Evolutionary conservation across 129 eudicot genomes (phyloP).

Genomic region (Artemisia tridentata): DNA sequence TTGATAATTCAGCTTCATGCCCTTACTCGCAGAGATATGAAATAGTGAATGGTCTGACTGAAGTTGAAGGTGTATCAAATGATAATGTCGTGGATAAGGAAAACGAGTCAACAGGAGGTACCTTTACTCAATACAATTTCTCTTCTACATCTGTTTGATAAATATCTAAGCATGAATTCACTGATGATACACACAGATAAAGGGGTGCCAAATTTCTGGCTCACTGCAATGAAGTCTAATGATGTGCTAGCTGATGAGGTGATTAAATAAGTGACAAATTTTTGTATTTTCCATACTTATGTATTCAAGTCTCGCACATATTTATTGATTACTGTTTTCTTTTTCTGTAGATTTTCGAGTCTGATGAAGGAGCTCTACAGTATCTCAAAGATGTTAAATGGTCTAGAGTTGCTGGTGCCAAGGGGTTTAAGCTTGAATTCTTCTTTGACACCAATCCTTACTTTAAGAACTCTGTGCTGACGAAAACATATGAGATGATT

Average conservation of each 20-base stretch:
- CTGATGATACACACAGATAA: constrained; percentile 45
- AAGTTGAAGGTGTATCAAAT: constrained; percentile 58
- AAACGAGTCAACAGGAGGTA: constrained; percentile 46
- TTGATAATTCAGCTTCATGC: constrained; percentile 12
- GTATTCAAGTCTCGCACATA: background rate
- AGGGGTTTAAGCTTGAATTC: constrained; percentile 92
- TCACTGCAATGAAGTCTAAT: constrained; percentile 85
- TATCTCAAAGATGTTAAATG: constrained; percentile 90
- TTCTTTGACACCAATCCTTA: constrained; percentile 79
- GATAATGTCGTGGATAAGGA: constrained; percentile 32
- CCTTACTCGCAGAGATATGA: constrained; percentile 59
- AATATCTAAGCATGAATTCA: constrained; percentile 7
- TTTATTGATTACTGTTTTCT: background rate
- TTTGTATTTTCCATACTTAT: background rate
- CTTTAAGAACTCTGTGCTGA: constrained; percentile 67
- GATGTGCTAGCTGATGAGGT: constrained; percentile 88
- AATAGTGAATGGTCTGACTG: constrained; percentile 76
- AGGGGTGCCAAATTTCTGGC: constrained; percentile 96
- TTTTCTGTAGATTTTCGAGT: constrained; percentile 63
- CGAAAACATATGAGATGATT: constrained; percentile 91
- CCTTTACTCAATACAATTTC: background rate
- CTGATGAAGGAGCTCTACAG: constrained; percentile 86
- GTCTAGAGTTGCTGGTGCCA: constrained; percentile 58
- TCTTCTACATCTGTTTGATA: background rate
- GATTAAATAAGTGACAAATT: constrained; percentile 5